Conservation (phyloP, 2,329 filamentous ascomycete genomes). For the Ustulina deusta region DNA sequence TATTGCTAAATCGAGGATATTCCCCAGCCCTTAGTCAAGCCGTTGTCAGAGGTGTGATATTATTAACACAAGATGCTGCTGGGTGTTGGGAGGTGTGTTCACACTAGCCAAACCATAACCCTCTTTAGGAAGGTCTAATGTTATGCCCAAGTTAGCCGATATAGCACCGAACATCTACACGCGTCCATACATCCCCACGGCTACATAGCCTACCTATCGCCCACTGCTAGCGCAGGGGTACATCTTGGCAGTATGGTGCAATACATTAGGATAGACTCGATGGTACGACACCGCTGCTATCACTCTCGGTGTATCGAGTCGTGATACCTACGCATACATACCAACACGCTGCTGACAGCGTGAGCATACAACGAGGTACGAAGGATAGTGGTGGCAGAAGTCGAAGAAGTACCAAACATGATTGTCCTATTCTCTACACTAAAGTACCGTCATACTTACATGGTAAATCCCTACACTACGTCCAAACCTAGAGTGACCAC, state of each 20-base stretch:
- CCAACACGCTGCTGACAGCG: not conserved
- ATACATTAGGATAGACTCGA: not conserved
- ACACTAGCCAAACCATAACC: not conserved
- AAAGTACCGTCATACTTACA: too few relatives aligned
- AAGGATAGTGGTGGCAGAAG: not conserved
- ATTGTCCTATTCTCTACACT: too few relatives aligned
- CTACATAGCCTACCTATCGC: not conserved
- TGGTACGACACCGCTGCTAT: not conserved
- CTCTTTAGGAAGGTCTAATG: too few relatives aligned
- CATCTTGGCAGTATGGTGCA: not conserved
- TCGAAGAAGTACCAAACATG: too few relatives aligned
- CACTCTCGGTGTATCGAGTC: not conserved
- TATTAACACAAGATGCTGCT: not conserved
- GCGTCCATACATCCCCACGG: not conserved
- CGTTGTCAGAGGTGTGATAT: not conserved
- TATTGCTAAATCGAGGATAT: not conserved
- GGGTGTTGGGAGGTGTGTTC: not conserved
- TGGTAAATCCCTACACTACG: too few relatives aligned
- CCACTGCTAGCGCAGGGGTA: not conserved
- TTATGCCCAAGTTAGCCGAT: not conserved
- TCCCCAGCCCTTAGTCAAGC: too few relatives aligned
- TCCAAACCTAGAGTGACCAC: too few relatives aligned
- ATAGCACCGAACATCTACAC: not conserved
- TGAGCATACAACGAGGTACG: not conserved
- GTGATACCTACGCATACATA: not conserved